Conservation (phyloP, 2,329 filamentous ascomycete genomes). For the Pseudocercospora vitis region DNA sequence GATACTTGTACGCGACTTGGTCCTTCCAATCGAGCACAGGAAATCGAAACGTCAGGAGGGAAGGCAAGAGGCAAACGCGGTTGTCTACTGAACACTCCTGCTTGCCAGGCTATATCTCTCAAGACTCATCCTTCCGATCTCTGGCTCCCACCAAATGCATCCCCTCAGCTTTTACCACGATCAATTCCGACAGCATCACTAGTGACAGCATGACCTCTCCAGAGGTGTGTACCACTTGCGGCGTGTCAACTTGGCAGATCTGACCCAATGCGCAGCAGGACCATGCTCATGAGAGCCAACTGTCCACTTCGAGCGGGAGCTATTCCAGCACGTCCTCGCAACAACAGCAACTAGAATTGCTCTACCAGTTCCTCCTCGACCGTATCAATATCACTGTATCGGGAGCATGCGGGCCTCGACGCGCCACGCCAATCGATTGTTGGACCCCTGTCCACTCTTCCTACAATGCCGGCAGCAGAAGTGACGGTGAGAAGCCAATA, state of each 20-base stretch:
- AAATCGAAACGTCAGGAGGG: too few relatives aligned
- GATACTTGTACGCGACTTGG: too few relatives aligned
- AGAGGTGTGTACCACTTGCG: neutral
- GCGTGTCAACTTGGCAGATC: too few relatives aligned
- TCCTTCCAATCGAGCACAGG: too few relatives aligned
- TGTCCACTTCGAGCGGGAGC: neutral
- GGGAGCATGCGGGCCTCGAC: constrained; percentile 22
- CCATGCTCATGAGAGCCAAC: neutral
- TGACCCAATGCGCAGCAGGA: neutral
- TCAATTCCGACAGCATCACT: neutral
- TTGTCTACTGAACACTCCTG: too few relatives aligned
- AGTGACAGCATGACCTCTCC: neutral
- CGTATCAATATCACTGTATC: constrained; percentile 21
- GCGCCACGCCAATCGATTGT: constrained; percentile 24
- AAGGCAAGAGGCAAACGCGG: too few relatives aligned
- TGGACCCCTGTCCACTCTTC: constrained; percentile 23
- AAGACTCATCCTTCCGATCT: neutral
- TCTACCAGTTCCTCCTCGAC: constrained; percentile 10
- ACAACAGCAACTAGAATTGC: neutral
- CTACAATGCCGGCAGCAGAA: constrained; percentile 15
- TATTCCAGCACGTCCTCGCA: neutral
- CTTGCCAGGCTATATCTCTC: neutral
- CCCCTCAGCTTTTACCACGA: too few relatives aligned
- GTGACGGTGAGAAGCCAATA: constrained; percentile 6
- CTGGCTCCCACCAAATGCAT: neutral